These are phyloP conservation scores for Cyphellophora europaea DNA, from an alignment of 2,329 filamentous ascomycete genomes.

Conservation along the genomic window DNA sequence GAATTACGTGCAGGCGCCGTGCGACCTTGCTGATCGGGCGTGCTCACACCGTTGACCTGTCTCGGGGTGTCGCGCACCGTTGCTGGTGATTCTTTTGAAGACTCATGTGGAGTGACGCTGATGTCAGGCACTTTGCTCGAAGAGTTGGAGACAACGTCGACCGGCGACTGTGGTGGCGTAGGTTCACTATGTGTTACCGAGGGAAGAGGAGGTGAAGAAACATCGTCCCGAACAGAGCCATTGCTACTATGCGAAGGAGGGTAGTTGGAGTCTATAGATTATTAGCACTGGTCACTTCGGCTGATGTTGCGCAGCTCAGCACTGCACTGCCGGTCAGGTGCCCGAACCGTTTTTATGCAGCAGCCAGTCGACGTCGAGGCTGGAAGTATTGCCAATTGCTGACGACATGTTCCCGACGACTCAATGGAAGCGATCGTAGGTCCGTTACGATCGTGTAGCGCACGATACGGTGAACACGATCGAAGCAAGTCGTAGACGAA, in stretches of 20 bases:
- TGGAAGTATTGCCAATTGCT: conserved; percentile 47
- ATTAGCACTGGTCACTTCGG: no score
- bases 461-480: no score
- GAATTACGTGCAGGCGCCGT: not conserved
- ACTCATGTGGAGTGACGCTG: not conserved
- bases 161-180: conserved; percentile 7
- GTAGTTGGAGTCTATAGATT: no score
- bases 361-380: conserved; percentile 86
- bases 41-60: conserved; percentile 1
- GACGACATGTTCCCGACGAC: not conserved
- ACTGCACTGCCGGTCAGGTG: no score
- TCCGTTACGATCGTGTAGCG: no score
- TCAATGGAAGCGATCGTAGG: no score
- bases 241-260: no score
- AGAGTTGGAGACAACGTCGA: conserved; percentile 1
- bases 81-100: not conserved
- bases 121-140: not conserved
- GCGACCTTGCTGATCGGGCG: not conserved
- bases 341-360: conserved; percentile 58
- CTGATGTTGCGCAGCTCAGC: no score
- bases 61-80: not conserved
- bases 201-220: conserved; percentile 8
- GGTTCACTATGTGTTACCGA: conserved; percentile 14
- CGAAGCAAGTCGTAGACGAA: not conserved
- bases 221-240: no score